Conservation (phyloP, 257 asterid species). For the Solanum pinnatisectum region DNA sequence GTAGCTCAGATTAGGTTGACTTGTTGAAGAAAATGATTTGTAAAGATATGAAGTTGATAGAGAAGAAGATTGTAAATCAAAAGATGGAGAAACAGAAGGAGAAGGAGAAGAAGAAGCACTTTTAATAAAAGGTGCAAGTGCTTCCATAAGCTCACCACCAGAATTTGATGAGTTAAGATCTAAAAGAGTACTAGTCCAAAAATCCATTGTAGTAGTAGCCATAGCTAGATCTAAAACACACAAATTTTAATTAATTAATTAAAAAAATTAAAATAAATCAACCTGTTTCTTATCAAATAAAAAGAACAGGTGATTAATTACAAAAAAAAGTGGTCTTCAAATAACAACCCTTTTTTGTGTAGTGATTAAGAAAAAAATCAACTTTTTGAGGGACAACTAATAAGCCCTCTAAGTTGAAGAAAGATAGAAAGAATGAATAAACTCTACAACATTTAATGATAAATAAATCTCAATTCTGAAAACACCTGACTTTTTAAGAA, state of each 20-base stretch:
- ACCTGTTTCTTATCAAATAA: constrained; percentile 63
- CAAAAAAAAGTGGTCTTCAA: constrained; percentile 27
- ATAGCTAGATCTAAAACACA: constrained; percentile 1
- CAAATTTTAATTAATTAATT: background rate
- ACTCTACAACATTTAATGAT: background rate
- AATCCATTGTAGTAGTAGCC: constrained; percentile 62
- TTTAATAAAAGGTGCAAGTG: constrained; percentile 92
- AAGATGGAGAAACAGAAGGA: background rate
- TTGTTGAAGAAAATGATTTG: constrained; percentile 17
- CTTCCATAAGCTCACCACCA: constrained; percentile 84
- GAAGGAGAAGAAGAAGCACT: constrained; percentile 30
- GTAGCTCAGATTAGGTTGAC: background rate
- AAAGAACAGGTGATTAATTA: constrained; percentile 31
- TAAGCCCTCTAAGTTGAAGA: constrained; percentile 40
- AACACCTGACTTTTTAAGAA: constrained; percentile 54
- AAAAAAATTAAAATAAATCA: background rate
- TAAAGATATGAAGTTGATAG: constrained; percentile 6
- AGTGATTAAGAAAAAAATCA: background rate
- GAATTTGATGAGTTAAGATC: constrained; percentile 25
- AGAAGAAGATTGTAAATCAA: background rate
- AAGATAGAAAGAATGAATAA: background rate
- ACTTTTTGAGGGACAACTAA: constrained; percentile 46
- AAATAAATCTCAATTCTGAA: constrained; percentile 48
- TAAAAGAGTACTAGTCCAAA: constrained; percentile 43
- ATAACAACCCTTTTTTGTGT: constrained; percentile 45